Percentiles rank a stretch among this genome's conserved stretches.
phyloP scores from a whole-genome alignment of 2,329 filamentous ascomycete genomes.

The Phoma herbarum region DNA sequence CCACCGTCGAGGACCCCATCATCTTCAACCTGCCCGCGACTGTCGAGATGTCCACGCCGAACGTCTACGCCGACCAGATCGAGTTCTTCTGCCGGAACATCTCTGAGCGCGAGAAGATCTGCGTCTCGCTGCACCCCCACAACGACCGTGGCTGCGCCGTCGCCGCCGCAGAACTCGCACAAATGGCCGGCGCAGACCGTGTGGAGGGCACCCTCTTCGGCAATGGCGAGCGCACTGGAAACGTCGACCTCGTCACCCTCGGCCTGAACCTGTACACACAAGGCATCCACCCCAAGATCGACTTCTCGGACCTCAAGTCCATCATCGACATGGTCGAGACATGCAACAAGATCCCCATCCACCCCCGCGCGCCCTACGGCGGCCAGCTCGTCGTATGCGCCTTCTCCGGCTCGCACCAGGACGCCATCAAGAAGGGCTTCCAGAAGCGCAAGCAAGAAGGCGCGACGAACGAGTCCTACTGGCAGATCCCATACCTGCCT shows the following conservation, averaged over 20 bases:
- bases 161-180: conserved; percentile 88
- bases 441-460: conserved; percentile 70
- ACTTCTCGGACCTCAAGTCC: conserved; percentile 87
- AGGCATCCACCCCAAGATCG: conserved; percentile 82
- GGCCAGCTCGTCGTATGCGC: conserved; percentile 91
- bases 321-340: conserved; percentile 91
- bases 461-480: conserved; percentile 70
- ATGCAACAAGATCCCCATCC: conserved; percentile 94
- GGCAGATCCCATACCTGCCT: conserved; percentile 91
- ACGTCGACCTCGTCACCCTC: conserved; percentile 92
- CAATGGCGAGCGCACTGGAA: conserved; percentile 94
- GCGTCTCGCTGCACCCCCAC: conserved; percentile 90
- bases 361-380: conserved; percentile 88
- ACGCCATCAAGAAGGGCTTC: conserved; percentile 93
- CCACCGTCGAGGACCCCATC: conserved; percentile 78
- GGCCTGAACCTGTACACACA: conserved; percentile 95
- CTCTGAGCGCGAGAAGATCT: conserved; percentile 83
- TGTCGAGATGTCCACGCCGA: conserved; percentile 93
- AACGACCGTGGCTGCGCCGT: conserved; percentile 93
- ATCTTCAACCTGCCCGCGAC: conserved; percentile 98
- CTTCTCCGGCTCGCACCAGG: conserved; percentile 91
- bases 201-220: conserved; percentile 95
- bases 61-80: conserved; percentile 94
- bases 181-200: conserved; percentile 95
- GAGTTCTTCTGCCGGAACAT: conserved; percentile 94